Base-by-base conservation (phyloP, 768 basidiomycete species). In the Trametes maxima region DNA sequence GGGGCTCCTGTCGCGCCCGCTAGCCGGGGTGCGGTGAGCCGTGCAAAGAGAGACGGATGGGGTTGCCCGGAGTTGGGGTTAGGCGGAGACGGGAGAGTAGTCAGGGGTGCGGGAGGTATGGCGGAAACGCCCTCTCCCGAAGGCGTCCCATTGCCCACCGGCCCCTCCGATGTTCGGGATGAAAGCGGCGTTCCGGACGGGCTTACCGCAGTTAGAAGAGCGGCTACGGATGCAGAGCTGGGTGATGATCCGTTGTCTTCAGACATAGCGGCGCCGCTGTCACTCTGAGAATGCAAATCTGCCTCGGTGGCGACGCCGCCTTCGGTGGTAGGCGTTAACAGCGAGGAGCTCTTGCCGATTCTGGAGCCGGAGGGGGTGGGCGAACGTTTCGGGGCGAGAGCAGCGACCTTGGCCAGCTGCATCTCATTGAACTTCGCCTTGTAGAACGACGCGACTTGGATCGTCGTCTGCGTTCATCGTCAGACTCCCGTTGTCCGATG, bases 361-460 rank as follows among this genome's bases (percentile, higher is more conserved):
- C 12, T 40, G 22, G 47, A 28, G 13, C 37, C 56, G 4, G 51
- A 45, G 1, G 70, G 69, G 3, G 68, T 65, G 2, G 67, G 67
- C 0, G 81, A 78, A 12, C 79, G 77, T 62, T 76, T 78, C 5
- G 79, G 79, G 0, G 79, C 79, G 22, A 48, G 65, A 12, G 77
- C 76, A 28, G 71, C 78, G n/a, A 80, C 71, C 50, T 71, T 69
- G 47, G 73, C 77, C 11, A 84, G 70, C 54, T 78, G 73, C 49
- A 83, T 71, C 24, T 77, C 75, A 12, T 65, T 74, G 28, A 71
- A 63, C 62, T 85, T 78, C 43, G 73, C 70, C 64, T 75, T 79
- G 70, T 82, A 85, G 67, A 78, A 86, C 60, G 79, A 77, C 63
- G 73, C 79, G 50, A 85, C 82, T 77, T 86, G 85, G 11, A 79